Conservation (phyloP, 306 rosid genomes). For the Hippophae gyantsensis region DNA sequence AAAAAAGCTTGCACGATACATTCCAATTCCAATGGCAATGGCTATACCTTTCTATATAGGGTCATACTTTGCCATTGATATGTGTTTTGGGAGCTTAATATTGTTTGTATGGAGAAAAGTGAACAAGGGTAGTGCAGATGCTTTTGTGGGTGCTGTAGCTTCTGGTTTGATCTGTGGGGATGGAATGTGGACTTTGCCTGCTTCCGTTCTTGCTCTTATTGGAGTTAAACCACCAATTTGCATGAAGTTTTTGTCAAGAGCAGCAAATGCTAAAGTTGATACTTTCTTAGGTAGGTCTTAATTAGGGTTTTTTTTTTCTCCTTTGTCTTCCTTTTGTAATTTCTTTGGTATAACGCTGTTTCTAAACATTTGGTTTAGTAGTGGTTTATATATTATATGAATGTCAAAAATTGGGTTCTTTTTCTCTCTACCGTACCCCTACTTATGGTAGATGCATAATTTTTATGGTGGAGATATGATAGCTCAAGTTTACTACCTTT, state of each 20-base stretch:
- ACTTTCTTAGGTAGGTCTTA: constrained; percentile 3
- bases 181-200: constrained; percentile 41
- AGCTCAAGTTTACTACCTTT: too few species aligned
- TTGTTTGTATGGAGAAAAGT: constrained; percentile 30
- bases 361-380: too few species aligned
- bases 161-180: constrained; percentile 48
- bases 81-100: constrained; percentile 36
- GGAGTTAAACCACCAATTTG: constrained; percentile 41
- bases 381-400: too few species aligned
- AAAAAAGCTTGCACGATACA: too few species aligned
- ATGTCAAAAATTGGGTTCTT: too few species aligned
- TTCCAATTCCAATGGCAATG: constrained; percentile 39
- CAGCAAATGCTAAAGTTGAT: constrained; percentile 20
- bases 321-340: too few species aligned
- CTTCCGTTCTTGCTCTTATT: constrained; percentile 30
- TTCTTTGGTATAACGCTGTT: too few species aligned
- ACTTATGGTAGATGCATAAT: too few species aligned
- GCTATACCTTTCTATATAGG: constrained; percentile 42
- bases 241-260: constrained; percentile 39
- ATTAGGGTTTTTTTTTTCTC: too few species aligned
- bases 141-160: constrained; percentile 36
- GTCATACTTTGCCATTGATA: constrained; percentile 36
- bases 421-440: too few species aligned
- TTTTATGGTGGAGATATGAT: too few species aligned
- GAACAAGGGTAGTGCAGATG: constrained; percentile 30